These are phyloP conservation scores for Candida krabiensis DNA, from an alignment of 805 yeast species.

Conservation along the genomic window DNA sequence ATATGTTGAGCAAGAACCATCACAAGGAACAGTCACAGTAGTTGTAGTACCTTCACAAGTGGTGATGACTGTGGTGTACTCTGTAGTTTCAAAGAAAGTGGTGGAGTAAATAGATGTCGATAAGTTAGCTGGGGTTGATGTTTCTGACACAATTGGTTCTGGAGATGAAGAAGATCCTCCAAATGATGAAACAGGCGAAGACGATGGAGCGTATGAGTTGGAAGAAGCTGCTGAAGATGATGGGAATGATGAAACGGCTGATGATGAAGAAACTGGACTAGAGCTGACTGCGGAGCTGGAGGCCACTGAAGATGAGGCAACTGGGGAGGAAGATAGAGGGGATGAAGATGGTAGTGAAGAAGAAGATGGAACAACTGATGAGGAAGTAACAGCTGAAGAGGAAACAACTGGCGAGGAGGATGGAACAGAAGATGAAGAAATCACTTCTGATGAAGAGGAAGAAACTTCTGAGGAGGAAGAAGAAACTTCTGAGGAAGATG, in stretches of 20 bases:
- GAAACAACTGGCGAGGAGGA: background rate
- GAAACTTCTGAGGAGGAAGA: background rate
- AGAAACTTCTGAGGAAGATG: background rate
- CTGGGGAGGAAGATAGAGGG: background rate
- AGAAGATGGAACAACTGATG: slow-evolving; percentile 6
- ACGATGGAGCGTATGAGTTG: slow-evolving; percentile 9
- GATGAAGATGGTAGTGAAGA: background rate
- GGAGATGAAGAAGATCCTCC: slow-evolving; percentile 5
- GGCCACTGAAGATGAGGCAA: background rate
- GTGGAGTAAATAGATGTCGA: too few species aligned
- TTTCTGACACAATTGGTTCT: slow-evolving; percentile 1
- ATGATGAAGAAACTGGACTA: too few species aligned
- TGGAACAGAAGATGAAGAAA: slow-evolving; percentile 1
- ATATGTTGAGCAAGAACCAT: too few species aligned
- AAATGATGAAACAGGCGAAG: too few species aligned
- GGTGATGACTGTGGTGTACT: slow-evolving; percentile 9
- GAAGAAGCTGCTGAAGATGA: slow-evolving; percentile 1
- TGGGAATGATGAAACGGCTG: background rate
- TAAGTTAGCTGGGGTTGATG: too few species aligned
- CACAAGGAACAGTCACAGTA: background rate
- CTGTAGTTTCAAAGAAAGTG: slow-evolving; percentile 4
- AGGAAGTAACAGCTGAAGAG: slow-evolving; percentile 3
- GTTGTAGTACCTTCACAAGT: background rate
- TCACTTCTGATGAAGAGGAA: background rate
- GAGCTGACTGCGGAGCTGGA: slow-evolving; percentile 4